Conservation (phyloP, 352 stramenopile species). For the Phytopythium delawarense region DNA sequence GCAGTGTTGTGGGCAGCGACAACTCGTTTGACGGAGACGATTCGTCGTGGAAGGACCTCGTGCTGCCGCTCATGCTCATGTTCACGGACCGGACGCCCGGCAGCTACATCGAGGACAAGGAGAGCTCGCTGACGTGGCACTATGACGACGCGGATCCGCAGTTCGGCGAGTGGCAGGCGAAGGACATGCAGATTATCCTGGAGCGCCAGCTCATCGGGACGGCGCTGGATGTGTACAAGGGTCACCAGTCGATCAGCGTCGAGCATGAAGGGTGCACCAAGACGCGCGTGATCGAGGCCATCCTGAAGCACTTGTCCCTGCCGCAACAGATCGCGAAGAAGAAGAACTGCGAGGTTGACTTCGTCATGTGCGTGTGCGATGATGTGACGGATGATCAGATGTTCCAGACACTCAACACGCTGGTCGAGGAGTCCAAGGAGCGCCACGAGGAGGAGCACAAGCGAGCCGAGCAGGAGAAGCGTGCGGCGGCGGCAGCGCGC, state of each 20-base stretch:
- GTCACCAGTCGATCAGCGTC: slow-evolving; percentile 78
- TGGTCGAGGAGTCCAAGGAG: slow-evolving; percentile 74
- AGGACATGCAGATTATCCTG: slow-evolving; percentile 88
- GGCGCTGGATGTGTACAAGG: slow-evolving; percentile 84
- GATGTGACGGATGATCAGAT: slow-evolving; percentile 89
- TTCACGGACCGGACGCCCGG: slow-evolving; percentile 76
- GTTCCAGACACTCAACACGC: slow-evolving; percentile 82
- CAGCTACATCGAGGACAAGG: slow-evolving; percentile 83
- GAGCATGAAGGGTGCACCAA: slow-evolving; percentile 81
- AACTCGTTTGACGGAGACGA: slow-evolving; percentile 55
- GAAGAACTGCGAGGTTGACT: slow-evolving; percentile 77
- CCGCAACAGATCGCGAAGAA: slow-evolving; percentile 60
- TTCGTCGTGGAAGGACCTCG: slow-evolving; percentile 77
- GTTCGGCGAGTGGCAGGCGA: slow-evolving; percentile 86
- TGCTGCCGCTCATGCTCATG: slow-evolving; percentile 70
- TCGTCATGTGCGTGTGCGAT: slow-evolving; percentile 87
- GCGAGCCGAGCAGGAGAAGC: slow-evolving; percentile 14
- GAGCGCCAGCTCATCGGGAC: slow-evolving; percentile 82
- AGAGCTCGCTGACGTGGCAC: slow-evolving; percentile 86
- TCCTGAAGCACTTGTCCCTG: slow-evolving; percentile 70
- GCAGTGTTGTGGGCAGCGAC: slow-evolving; percentile 24
- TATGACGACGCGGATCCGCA: slow-evolving; percentile 82
- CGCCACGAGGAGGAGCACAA: slow-evolving; percentile 44
- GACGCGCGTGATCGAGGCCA: slow-evolving; percentile 64
- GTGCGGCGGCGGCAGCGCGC: slow-evolving; percentile 21